A percentile compares a stretch with the other conserved stretches of the same genome.
Evolutionary conservation across 345 rosid genomes (phyloP).

Genomic region (Ceriops zippeliana): DNA sequence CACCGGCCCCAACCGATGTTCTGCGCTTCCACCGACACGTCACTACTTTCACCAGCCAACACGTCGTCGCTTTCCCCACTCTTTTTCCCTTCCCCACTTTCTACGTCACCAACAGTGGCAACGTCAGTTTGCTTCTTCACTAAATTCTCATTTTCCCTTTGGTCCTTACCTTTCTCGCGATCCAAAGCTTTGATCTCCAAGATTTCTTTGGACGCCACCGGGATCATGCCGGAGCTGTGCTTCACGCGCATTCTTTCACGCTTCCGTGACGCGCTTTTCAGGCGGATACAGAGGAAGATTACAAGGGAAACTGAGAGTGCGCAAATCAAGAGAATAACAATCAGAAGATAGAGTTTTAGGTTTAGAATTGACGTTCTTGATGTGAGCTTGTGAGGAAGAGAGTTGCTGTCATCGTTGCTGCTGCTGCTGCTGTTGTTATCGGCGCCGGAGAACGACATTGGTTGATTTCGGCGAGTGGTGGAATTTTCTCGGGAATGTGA

Average conservation of each 20-base stretch:
- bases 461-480: slow-evolving; percentile 22
- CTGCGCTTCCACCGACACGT: slow-evolving; percentile 44
- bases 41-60: slow-evolving; percentile 45
- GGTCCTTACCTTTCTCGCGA: slow-evolving; percentile 16
- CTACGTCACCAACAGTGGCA: neutral
- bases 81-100: slow-evolving; percentile 7
- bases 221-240: slow-evolving; percentile 72
- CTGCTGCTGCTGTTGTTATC: neutral
- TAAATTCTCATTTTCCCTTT: slow-evolving; percentile 16
- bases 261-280: slow-evolving; percentile 44
- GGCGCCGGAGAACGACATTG: slow-evolving; percentile 51
- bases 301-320: slow-evolving; percentile 34
- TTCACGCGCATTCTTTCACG: slow-evolving; percentile 49
- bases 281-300: slow-evolving; percentile 54
- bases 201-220: slow-evolving; percentile 69
- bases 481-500: slow-evolving; percentile 13
- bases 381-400: slow-evolving; percentile 30
- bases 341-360: slow-evolving; percentile 53
- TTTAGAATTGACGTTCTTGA: slow-evolving; percentile 47
- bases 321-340: slow-evolving; percentile 44
- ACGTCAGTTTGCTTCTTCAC: slow-evolving; percentile 16
- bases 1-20: slow-evolving; percentile 93
- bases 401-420: slow-evolving; percentile 15
- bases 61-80: slow-evolving; percentile 34
- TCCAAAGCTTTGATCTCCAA: slow-evolving; percentile 58